Conservation (phyloP, 345 rosid genomes). For the Lepidium africanum region DNA sequence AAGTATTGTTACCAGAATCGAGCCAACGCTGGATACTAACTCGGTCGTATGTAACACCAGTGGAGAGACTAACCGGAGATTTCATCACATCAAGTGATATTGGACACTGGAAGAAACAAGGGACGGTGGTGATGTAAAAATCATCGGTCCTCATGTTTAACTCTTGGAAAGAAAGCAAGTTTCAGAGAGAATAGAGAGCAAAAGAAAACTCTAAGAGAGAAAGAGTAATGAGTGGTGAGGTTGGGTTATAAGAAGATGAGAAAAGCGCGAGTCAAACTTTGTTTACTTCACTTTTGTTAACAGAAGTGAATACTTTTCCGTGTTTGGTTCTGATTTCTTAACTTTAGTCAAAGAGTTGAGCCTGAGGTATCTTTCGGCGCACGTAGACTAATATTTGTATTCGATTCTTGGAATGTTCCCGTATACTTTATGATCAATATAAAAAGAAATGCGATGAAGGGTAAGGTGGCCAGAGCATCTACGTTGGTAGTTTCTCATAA, state of each 20-base stretch:
- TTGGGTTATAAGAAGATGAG: constrained; percentile 35
- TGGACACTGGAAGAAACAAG: constrained; percentile 79
- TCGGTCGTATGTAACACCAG: constrained; percentile 95
- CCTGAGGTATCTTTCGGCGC: not conserved
- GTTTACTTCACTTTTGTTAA: constrained; percentile 32
- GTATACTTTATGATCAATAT: too few relatives aligned
- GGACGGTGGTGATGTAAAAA: constrained; percentile 48
- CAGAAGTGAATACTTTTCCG: not conserved
- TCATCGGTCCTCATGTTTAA: constrained; percentile 46
- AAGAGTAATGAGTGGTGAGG: constrained; percentile 16
- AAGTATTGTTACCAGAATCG: constrained; percentile 75
- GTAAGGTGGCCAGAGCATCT: too few relatives aligned
- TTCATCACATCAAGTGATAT: constrained; percentile 86
- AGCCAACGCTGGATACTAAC: constrained; percentile 86
- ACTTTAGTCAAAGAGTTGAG: not conserved
- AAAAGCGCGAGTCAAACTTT: constrained; percentile 49
- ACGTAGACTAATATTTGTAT: not conserved
- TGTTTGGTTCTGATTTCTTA: not conserved
- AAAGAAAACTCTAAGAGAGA: not conserved
- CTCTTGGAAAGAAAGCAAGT: constrained; percentile 5
- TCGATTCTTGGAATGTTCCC: too few relatives aligned
- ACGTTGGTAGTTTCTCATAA: too few relatives aligned
- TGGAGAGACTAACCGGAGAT: constrained; percentile 87
- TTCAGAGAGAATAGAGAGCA: not conserved
- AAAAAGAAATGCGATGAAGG: too few relatives aligned